These are phyloP conservation scores for Ulota crispa DNA, from an alignment of 225 moss, liverwort and hornwort species.

Conservation along the genomic window DNA sequence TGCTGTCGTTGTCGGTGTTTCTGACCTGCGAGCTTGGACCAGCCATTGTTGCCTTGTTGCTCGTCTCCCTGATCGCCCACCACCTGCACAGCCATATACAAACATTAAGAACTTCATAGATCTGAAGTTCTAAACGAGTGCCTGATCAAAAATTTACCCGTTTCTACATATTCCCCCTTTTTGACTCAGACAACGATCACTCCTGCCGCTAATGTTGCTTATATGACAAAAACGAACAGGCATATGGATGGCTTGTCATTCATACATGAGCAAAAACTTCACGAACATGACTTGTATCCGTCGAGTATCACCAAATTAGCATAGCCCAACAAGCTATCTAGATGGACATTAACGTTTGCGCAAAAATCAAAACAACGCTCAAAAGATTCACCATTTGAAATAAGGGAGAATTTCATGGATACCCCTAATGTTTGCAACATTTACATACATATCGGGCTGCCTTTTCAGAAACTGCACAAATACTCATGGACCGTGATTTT, in stretches of 20 bases:
- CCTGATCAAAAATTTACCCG: background rate
- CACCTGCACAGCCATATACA: conserved; percentile 30
- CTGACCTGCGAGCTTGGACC: conserved; percentile 38
- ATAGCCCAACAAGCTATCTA: background rate
- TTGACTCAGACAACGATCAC: background rate
- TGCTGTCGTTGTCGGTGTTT: conserved; percentile 33
- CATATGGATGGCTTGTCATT: background rate
- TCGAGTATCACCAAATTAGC: background rate
- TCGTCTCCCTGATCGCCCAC: conserved; percentile 41
- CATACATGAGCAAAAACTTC: background rate
- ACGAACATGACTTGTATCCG: background rate
- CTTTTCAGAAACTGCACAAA: too few species aligned
- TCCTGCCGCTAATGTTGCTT: background rate
- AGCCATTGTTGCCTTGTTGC: conserved; percentile 22
- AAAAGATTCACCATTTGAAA: background rate
- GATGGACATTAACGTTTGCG: background rate
- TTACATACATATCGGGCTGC: too few species aligned
- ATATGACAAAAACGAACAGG: background rate
- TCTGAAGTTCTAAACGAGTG: too few species aligned
- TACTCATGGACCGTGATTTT: too few species aligned
- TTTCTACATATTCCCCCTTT: background rate
- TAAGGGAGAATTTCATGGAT: too few species aligned
- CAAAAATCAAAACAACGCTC: background rate
- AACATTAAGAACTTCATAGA: background rate
- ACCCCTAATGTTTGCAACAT: too few species aligned